Evolutionary conservation across 306 rosid species (phyloP).

Genomic region (Trifolium dubium): DNA sequence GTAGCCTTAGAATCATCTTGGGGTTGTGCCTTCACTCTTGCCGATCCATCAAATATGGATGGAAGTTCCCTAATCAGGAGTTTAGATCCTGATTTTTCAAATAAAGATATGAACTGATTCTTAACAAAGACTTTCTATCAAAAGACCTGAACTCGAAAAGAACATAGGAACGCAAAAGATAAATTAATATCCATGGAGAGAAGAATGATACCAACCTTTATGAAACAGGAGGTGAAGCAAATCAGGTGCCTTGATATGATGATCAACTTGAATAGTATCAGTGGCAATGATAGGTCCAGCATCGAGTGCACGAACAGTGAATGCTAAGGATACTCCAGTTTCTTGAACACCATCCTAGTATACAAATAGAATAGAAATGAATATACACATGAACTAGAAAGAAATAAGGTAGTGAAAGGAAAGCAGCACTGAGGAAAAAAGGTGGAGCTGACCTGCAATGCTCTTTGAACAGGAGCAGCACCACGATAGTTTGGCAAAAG

Average conservation of each 20-base stretch:
- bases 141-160: slow-evolving; percentile 22
- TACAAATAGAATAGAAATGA: slow-evolving; percentile 15
- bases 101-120: slow-evolving; percentile 30
- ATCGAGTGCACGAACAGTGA: slow-evolving; percentile 88
- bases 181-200: neutral
- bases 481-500: slow-evolving; percentile 87
- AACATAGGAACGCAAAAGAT: slow-evolving; percentile 28
- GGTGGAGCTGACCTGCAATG: slow-evolving; percentile 89
- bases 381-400: neutral
- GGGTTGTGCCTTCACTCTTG: slow-evolving; percentile 64
- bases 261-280: slow-evolving; percentile 62
- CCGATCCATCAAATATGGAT: slow-evolving; percentile 85
- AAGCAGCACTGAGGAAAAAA: too few relatives aligned
- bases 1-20: slow-evolving; percentile 82
- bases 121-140: slow-evolving; percentile 14
- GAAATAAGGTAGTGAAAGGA: too few relatives aligned
- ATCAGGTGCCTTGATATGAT: slow-evolving; percentile 87
- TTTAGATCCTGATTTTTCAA: slow-evolving; percentile 63
- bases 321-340: slow-evolving; percentile 91
- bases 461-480: slow-evolving; percentile 97
- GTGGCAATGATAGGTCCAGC: slow-evolving; percentile 88
- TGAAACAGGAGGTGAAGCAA: slow-evolving; percentile 75
- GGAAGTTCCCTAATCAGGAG: slow-evolving; percentile 79
- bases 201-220: slow-evolving; percentile 60
- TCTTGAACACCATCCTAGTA: slow-evolving; percentile 82